Base-by-base conservation (phyloP, 352 stramenopile genomes). In the Pythium myriotylum region DNA sequence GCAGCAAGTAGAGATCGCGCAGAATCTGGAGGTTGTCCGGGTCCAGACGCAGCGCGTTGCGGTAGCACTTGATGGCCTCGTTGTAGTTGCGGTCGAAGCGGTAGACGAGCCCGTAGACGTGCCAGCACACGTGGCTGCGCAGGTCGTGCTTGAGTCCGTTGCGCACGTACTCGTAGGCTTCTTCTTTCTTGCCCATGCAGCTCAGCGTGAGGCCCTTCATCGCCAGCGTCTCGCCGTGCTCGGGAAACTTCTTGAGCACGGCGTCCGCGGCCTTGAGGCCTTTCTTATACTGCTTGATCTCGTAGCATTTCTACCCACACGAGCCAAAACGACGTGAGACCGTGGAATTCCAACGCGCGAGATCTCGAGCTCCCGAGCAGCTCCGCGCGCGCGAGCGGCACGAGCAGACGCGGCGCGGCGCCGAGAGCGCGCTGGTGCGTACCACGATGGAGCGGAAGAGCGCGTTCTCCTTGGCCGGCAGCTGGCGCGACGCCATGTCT, bases 271-370 rank as follows among this genome's bases (percentile, higher is more conserved):
- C 86, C 67, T 99, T 99, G 4, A 99, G 73, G 4, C 93, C 96
- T 69, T 99, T 99, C 78, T 99, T 99, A 86, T 99, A 99, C 70
- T 98, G 92, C 75, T 99, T 99, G 41, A 84, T 88, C 78, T 99
- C 97, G 74, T 99, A 99, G 69, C 95, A 96, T 91, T 98, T 98
- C 81, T 91, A 67, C 23, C 12, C 8, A 54, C 3, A 37, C n/a
- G 54, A 19, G 64, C 13, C 33, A 6, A 8, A 5, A 24, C 10
- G 16, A 48, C 29, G 57, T 43, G 29, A 35, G 29, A 35, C 29
- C 29, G 29, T 26, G 40, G 20, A 16, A 8, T 20, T 27, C 32
- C 19, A 16, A 22, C 46, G 42, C 5, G 29, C 29, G 29, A 35
- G 5, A 35, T 35, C 29, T 20, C 26, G 20, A 13, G 27, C 29